Evolutionary conservation across 805 yeast genomes (phyloP).

Genomic region (Pichia heedii): DNA sequence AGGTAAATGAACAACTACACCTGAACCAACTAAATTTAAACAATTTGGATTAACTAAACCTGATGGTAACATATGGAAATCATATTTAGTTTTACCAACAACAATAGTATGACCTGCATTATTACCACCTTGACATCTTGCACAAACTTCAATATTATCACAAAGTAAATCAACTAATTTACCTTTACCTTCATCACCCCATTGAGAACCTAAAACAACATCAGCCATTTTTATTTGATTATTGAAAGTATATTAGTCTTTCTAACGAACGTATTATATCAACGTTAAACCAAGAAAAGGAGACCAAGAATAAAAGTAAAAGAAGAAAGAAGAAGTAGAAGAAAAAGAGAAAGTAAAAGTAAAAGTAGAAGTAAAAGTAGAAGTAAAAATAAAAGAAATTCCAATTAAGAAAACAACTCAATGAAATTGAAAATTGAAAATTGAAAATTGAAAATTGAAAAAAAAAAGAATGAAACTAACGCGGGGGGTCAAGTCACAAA

Average conservation of each 20-base stretch:
- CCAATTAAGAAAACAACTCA: no score
- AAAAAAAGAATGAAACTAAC: no score
- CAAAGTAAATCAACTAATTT: conserved; percentile 92
- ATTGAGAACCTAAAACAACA: conserved; percentile 96
- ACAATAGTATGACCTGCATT: conserved; percentile 99
- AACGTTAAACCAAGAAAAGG: conserved; percentile 9
- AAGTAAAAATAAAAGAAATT: no score
- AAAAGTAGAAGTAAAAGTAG: no score
- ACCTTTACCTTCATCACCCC: conserved; percentile 99
- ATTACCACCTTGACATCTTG: conserved; percentile 98
- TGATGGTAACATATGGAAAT: conserved; percentile 97
- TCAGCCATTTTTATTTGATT: conserved; percentile 46
- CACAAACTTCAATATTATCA: conserved; percentile 92
- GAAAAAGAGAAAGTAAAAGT: no score
- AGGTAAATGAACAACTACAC: conserved; percentile 94
- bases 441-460: no score
- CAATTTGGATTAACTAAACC: conserved; percentile 95
- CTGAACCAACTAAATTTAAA: conserved; percentile 83
- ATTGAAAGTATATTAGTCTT: background rate
- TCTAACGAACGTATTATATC: conserved; percentile 4
- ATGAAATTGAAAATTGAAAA: no score
- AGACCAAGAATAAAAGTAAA: no score
- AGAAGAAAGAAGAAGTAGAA: no score
- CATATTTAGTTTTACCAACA: conserved; percentile 79
- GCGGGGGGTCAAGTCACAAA: no score